Base-by-base conservation (phyloP, 208 protist genomes). In the Endotrypanum monterogeii region DNA sequence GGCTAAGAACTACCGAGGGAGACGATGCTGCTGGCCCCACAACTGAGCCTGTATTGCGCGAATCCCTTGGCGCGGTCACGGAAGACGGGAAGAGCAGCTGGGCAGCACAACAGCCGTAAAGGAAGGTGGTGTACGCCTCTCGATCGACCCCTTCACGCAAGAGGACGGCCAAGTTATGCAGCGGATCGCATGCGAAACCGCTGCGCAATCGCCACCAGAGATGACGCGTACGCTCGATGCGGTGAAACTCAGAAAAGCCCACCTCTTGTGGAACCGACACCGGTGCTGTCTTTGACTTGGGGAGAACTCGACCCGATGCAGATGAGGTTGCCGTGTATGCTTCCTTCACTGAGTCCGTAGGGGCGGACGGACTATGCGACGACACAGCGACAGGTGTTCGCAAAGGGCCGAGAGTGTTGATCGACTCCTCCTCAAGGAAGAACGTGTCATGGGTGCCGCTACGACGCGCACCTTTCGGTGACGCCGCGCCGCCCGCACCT, bases 81-180 rank as follows among this genome's bases (percentile, higher is more conserved):
- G 58, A 57, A 41, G 30, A 30, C 14, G 73, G 55, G 69, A 85
- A 84, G n/a, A 94, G 65, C 1, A 84, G 73, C 41, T 73, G 69
- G 16, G 83, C 58, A 46, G 83, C 65, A 50, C 82, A 78, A 57
- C 82, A 80, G 35, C 86, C 91, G 69, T 94, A 96, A 23, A 83
- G 79, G 62, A 93, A 93, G 4, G 92, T 66, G 18, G 79, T 57
- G 61, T 85, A 93, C 37, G 83, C 83, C 82, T 96, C 91, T 54
- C 85, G 82, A 70, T 96, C 91, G 1, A 57, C 20, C 16, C 85
- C 87, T 41, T 94, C 87, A 28, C 84, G 39, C n/a, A 88, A 54
- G 25, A 96, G 83, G 18, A 93, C 73, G 3, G 54, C 71, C 20
- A 93, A 67, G 67, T 84, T 84, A 48, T 67, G 67, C 16, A 82